Base-by-base conservation (phyloP, 2,329 filamentous ascomycete genomes). In the Sporothrix brasiliensis region DNA sequence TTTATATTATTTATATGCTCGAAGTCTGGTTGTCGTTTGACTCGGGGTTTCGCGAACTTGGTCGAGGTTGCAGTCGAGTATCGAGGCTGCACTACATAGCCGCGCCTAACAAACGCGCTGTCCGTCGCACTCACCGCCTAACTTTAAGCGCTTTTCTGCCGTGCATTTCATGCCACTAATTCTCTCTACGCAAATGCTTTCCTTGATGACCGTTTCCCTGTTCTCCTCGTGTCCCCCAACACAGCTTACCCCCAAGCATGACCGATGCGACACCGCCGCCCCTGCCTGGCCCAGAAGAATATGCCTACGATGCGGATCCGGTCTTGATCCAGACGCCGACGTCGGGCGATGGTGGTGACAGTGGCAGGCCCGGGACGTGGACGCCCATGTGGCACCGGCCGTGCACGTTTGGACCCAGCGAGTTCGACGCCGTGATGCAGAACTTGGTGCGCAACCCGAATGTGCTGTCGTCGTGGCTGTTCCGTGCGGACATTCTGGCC, bases 371-470 rank as follows among this genome's bases (percentile, higher is more conserved):
- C 5, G 72, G 72, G 70, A 65, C 56, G 4, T 90, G 88, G 88
- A 80, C 80, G 67, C 86, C 86, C 58, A 80, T 89, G 71, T 85
- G 84, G 74, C 81, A 80, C 72, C 85, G 88, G 74, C 77, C 74
- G 27, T 92, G 91, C 77, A 83, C 82, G 14, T 94, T 93, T 77
- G 80, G 84, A 19, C 84, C 88, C 0, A 82, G 84, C 41, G 82
- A 88, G 69, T 94, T 93, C 77, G 80, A 83, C 71, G 79, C 84
- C 53, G 89, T 91, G 66, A 92, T 93, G 88, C 80, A 88, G 75
- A 92, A 94, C 76, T 82, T 94, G 70, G 86, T 94, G 73, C 86
- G 86, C 74, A 94, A 94, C 75, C 92, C 92, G 0, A 94, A 95
- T 74, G 83, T 93, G 79, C 93, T 92, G 74, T 92, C 91, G 0